Evolutionary conservation across 306 rosid genomes (phyloP).

Genomic region (Vigna unguiculata): DNA sequence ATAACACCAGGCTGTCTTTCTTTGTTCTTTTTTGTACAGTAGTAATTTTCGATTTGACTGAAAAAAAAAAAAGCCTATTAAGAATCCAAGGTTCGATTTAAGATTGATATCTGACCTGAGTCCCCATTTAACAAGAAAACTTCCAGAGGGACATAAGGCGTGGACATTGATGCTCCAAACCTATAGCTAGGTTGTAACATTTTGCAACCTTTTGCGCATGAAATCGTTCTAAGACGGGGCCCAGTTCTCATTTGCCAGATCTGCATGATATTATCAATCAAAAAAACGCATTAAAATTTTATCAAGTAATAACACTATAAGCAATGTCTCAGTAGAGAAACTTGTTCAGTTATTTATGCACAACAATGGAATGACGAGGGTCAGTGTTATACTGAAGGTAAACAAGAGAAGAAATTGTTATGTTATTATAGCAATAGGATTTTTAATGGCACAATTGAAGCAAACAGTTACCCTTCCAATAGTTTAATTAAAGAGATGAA

Average conservation of each 20-base stretch:
- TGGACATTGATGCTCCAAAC: conserved; percentile 75
- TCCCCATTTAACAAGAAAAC: conserved; percentile 95
- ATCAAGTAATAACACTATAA: neutral
- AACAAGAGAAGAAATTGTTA: conserved; percentile 16
- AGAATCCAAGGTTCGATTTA: conserved; percentile 67
- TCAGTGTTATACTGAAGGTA: neutral
- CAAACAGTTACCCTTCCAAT: neutral
- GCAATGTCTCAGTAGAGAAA: conserved; percentile 2
- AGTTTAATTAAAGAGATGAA: conserved; percentile 2
- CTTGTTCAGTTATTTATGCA: conserved; percentile 23
- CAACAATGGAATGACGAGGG: conserved; percentile 9
- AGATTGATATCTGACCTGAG: conserved; percentile 83
- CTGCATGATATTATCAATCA: conserved; percentile 53
- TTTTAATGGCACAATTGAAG: conserved; percentile 16
- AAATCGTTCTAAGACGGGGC: conserved; percentile 85
- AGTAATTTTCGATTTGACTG: neutral
- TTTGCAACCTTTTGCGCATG: conserved; percentile 85
- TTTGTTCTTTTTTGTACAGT: neutral
- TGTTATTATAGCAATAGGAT: neutral
- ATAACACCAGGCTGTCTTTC: neutral
- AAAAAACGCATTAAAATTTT: neutral
- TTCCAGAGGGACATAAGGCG: conserved; percentile 87
- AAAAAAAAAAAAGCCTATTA: conserved; percentile 23
- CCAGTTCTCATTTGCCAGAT: conserved; percentile 99
- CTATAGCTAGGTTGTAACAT: conserved; percentile 87